Conservation (phyloP, 805 yeast genomes). For the Vanderwaltozyma polyspora region DNA sequence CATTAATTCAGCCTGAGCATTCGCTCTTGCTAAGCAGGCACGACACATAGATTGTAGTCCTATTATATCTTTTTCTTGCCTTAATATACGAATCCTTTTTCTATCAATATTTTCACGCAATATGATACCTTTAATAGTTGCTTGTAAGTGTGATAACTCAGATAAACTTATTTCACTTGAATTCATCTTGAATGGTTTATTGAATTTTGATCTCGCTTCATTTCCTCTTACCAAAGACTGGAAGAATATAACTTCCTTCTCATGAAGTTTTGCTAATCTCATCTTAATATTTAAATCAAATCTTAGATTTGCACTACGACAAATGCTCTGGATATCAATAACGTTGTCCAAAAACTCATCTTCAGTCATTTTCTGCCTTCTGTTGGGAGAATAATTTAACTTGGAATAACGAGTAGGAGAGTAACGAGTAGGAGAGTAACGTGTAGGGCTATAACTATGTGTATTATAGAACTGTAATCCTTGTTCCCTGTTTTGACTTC, state of each 20-base stretch:
- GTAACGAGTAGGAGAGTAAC: constrained; percentile 24
- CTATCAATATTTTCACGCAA: constrained; percentile 19
- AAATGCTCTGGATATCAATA: constrained; percentile 50
- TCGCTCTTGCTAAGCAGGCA: constrained; percentile 1
- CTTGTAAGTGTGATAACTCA: too few relatives aligned
- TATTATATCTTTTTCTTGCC: constrained; percentile 19
- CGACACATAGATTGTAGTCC: constrained; percentile 21
- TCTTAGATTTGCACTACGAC: constrained; percentile 59
- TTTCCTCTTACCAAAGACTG: constrained; percentile 45
- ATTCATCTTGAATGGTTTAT: too few relatives aligned
- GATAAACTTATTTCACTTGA: too few relatives aligned
- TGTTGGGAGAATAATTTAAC: too few relatives aligned
- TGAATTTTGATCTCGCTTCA: constrained; percentile 9
- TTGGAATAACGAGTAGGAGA: too few relatives aligned
- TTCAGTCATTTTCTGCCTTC: constrained; percentile 23
- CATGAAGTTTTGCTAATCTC: constrained; percentile 49
- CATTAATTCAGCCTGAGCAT: constrained; percentile 22
- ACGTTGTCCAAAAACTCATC: constrained; percentile 26
- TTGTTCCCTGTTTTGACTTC: constrained; percentile 19
- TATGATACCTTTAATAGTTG: constrained; percentile 38
- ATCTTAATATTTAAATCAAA: constrained; percentile 51
- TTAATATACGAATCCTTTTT: constrained; percentile 13
- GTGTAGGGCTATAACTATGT: constrained; percentile 14
- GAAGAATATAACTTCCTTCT: constrained; percentile 37
- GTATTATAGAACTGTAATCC: constrained; percentile 17